These are phyloP conservation scores for Macrolepiota dolichaula DNA, from an alignment of 768 basidiomycete species.

Conservation along the genomic window DNA sequence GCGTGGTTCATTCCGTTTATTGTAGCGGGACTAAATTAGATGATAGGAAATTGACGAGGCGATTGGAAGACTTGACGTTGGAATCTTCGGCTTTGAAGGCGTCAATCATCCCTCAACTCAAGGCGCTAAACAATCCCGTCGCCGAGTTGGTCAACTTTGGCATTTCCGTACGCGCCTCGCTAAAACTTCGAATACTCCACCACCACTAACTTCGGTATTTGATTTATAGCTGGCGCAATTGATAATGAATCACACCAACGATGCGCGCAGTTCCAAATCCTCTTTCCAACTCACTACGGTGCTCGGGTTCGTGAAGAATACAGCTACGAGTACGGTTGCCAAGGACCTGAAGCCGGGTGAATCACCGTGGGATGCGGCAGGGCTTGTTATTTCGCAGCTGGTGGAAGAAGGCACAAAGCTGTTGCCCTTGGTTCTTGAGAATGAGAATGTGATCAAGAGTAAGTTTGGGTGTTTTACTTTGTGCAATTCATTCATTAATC, in stretches of 20 bases:
- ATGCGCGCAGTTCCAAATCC: slow-evolving; percentile 73
- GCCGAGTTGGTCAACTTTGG: slow-evolving; percentile 88
- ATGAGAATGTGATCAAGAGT: slow-evolving; percentile 81
- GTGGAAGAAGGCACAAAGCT: slow-evolving; percentile 68
- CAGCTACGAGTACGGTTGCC: slow-evolving; percentile 65
- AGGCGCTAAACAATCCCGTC: slow-evolving; percentile 65
- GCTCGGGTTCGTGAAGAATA: slow-evolving; percentile 68
- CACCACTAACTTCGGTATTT: not conserved
- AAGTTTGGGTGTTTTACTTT: slow-evolving; percentile 19
- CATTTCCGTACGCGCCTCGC: slow-evolving; percentile 60
- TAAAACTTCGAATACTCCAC: not conserved
- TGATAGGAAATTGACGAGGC: slow-evolving; percentile 80
- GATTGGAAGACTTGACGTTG: slow-evolving; percentile 75
- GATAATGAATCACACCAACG: slow-evolving; percentile 81
- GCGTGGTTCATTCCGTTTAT: slow-evolving; percentile 15
- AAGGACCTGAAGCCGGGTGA: slow-evolving; percentile 63
- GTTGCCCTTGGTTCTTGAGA: slow-evolving; percentile 67
- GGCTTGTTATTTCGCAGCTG: slow-evolving; percentile 64
- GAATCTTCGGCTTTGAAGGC: slow-evolving; percentile 71
- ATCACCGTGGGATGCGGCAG: slow-evolving; percentile 77
- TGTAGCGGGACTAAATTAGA: slow-evolving; percentile 1
- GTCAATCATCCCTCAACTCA: slow-evolving; percentile 69
- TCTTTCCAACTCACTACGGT: slow-evolving; percentile 75
- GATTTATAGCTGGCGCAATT: slow-evolving; percentile 75
- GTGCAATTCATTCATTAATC: too few relatives aligned